Percentiles rank a stretch among this genome's conserved stretches.
These are phyloP conservation scores for Coprinellus micaceus DNA, from an alignment of 768 basidiomycete genomes.

Conservation along the genomic window DNA sequence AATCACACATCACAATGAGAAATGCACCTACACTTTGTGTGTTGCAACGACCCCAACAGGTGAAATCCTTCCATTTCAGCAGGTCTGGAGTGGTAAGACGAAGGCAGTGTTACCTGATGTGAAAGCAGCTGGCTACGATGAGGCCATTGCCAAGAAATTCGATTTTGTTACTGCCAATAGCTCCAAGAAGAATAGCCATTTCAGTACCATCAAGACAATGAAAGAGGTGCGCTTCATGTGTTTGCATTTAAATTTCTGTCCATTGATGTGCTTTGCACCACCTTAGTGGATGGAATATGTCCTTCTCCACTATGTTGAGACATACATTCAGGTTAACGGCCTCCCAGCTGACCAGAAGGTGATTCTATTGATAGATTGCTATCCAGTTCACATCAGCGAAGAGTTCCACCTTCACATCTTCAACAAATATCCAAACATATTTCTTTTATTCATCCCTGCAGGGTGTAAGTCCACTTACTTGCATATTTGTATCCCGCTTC, in stretches of 20 bases:
- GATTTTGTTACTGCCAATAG: constrained; percentile 21
- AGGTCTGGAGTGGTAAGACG: constrained; percentile 22
- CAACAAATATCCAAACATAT: constrained; percentile 16
- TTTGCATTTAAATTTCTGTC: no score
- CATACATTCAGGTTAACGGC: constrained; percentile 11
- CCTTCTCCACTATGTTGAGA: constrained; percentile 9
- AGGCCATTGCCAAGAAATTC: constrained; percentile 15
- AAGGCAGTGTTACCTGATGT: constrained; percentile 14
- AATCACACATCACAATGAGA: constrained; percentile 26
- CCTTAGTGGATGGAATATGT: constrained; percentile 19
- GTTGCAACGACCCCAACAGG: constrained; percentile 23
- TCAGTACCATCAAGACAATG: no score
- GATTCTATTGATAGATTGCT: constrained; percentile 24
- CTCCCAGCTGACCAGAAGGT: constrained; percentile 16
- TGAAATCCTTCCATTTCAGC: constrained; percentile 29
- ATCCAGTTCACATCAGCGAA: constrained; percentile 24
- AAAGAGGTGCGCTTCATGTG: no score
- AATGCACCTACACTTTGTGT: constrained; percentile 26
- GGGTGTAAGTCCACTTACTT: constrained; percentile 16
- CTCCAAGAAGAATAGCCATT: constrained; percentile 19
- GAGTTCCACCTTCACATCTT: constrained; percentile 18
- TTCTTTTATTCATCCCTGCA: constrained; percentile 23
- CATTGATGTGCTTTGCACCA: no score
- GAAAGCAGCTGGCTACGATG: constrained; percentile 8
- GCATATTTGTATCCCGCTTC: not conserved